These are phyloP conservation scores for Filosporella fistucella DNA, from an alignment of 495 filamentous ascomycete genomes.

Conservation along the genomic window DNA sequence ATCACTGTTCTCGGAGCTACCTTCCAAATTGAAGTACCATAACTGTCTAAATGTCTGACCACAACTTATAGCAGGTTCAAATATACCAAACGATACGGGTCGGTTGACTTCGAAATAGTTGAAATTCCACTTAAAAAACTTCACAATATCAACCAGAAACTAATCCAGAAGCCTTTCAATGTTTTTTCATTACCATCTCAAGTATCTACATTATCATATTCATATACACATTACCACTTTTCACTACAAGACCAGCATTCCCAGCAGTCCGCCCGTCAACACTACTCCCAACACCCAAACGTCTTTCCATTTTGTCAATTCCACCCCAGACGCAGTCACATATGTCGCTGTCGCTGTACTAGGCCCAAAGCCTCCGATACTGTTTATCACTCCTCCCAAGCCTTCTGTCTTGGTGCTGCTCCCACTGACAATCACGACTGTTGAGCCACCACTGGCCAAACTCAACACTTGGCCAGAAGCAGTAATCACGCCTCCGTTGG, in stretches of 20 bases:
- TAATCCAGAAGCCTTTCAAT: too few species aligned
- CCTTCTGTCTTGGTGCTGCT: background rate
- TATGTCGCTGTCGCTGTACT: background rate
- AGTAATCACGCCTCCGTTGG: constrained; percentile 4
- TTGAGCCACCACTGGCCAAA: background rate
- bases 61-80: too few species aligned
- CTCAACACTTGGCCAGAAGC: background rate
- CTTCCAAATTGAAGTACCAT: too few species aligned
- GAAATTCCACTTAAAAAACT: too few species aligned
- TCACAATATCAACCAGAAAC: too few species aligned
- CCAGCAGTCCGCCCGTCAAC: background rate
- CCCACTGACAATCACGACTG: background rate
- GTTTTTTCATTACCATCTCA: too few species aligned
- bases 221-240: too few species aligned
- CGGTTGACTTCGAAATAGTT: too few species aligned
- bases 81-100: too few species aligned
- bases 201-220: too few species aligned
- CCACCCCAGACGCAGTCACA: background rate
- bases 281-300: background rate
- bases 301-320: background rate
- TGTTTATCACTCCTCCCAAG: background rate
- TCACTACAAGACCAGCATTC: background rate
- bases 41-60: too few species aligned
- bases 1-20: too few species aligned
- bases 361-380: constrained; percentile 1